Evolutionary conservation across 306 rosid genomes (phyloP).

Genomic region (Castanospermum australe): DNA sequence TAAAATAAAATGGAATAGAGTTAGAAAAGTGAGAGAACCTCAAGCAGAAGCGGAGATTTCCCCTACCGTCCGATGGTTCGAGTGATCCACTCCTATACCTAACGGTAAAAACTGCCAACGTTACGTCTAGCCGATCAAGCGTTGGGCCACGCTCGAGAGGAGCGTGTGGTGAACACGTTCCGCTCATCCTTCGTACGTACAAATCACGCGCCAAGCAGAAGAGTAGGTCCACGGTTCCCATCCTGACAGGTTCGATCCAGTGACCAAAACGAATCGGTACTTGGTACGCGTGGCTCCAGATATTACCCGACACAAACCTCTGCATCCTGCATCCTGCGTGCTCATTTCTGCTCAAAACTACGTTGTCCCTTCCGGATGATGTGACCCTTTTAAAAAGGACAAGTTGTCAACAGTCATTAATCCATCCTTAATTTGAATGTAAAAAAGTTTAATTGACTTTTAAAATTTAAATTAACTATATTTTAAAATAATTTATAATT

Average conservation of each 20-base stretch:
- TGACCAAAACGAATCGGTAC: constrained; percentile 18
- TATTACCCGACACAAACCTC: constrained; percentile 25
- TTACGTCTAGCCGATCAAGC: constrained; percentile 17
- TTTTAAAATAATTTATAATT: no score
- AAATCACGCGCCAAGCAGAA: not conserved
- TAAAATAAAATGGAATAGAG: not conserved
- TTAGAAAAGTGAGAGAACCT: not conserved
- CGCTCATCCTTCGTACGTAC: not conserved
- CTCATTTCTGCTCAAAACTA: not conserved
- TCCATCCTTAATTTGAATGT: not conserved
- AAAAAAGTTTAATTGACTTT: no score
- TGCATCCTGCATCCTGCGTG: constrained; percentile 1
- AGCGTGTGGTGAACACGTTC: not conserved
- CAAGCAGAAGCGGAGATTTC: not conserved
- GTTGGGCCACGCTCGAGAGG: constrained; percentile 15
- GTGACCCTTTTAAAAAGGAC: not conserved
- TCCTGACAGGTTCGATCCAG: constrained; percentile 12
- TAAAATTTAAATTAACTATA: no score
- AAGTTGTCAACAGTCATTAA: not conserved
- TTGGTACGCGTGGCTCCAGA: constrained; percentile 18
- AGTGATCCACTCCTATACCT: not conserved
- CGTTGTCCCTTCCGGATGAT: not conserved
- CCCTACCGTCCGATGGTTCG: not conserved
- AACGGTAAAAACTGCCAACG: constrained; percentile 35
- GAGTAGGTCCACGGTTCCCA: not conserved